These are phyloP conservation scores for Corymbia maculata DNA, from an alignment of 345 rosid species.

Conservation along the genomic window DNA sequence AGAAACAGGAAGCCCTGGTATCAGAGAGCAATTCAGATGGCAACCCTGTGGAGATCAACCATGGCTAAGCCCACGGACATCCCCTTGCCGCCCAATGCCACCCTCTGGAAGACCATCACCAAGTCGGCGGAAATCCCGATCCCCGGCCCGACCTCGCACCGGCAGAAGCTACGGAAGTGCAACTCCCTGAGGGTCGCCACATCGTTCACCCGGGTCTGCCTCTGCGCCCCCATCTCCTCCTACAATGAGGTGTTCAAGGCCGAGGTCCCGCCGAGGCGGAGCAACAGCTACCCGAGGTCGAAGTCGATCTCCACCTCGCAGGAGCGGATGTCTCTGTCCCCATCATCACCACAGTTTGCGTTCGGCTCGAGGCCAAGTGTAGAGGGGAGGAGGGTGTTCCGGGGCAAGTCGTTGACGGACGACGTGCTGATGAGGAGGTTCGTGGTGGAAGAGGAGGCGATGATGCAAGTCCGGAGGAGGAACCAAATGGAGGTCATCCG, in stretches of 20 bases:
- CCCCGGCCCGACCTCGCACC: slow-evolving; percentile 1
- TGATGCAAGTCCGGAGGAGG: slow-evolving; percentile 74
- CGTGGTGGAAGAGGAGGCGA: slow-evolving; percentile 87
- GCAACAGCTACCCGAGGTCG: slow-evolving; percentile 81
- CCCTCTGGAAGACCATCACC: slow-evolving; percentile 42
- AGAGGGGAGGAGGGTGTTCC: slow-evolving; percentile 66
- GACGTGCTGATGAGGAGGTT: slow-evolving; percentile 91
- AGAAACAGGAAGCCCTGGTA: slow-evolving; percentile 85
- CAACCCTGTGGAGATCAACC: slow-evolving; percentile 41
- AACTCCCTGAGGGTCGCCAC: slow-evolving; percentile 70
- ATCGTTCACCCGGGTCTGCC: slow-evolving; percentile 82
- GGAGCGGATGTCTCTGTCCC: slow-evolving; percentile 5
- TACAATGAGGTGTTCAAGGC: slow-evolving; percentile 73
- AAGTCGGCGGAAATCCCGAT: slow-evolving; percentile 10
- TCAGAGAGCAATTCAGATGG: slow-evolving; percentile 81
- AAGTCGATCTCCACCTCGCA: slow-evolving; percentile 18
- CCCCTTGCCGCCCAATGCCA: slow-evolving; percentile 13
- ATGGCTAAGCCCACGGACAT: slow-evolving; percentile 31
- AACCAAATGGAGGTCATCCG: slow-evolving; percentile 81
- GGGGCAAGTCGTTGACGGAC: slow-evolving; percentile 85
- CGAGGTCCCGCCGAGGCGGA: slow-evolving; percentile 75
- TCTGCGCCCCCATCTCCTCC: slow-evolving; percentile 82
- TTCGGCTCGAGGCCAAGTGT: slow-evolving; percentile 26
- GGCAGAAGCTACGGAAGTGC: slow-evolving; percentile 49
- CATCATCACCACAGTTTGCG: neutral